Conservation (phyloP, 805 yeast species). For the Kluyveromyces siamensis region DNA sequence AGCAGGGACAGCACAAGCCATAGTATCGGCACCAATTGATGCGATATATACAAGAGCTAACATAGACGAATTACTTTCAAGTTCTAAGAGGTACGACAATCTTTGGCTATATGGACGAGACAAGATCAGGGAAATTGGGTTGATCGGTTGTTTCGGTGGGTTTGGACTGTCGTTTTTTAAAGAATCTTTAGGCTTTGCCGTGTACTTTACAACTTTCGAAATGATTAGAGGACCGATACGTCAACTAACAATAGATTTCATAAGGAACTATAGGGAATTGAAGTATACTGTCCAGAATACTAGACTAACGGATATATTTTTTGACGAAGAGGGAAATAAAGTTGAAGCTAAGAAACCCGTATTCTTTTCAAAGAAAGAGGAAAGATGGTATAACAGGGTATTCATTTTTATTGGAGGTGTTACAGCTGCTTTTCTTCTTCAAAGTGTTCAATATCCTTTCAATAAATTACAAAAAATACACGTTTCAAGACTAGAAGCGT, state of each 20-base stretch:
- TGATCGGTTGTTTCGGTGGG: conserved; percentile 85
- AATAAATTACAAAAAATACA: conserved; percentile 73
- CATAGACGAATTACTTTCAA: conserved; percentile 61
- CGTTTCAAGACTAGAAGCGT: conserved; percentile 67
- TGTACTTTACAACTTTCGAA: conserved; percentile 76
- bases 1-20: conserved; percentile 83
- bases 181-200: conserved; percentile 76
- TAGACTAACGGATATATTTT: conserved; percentile 19
- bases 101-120: conserved; percentile 68
- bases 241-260: conserved; percentile 36
- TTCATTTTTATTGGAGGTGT: conserved; percentile 74
- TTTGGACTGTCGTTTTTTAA: conserved; percentile 68
- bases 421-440: conserved; percentile 68
- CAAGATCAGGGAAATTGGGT: conserved; percentile 65
- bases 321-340: conserved; percentile 4
- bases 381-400: conserved; percentile 18
- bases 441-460: conserved; percentile 77
- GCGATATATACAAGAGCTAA: conserved; percentile 79
- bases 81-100: conserved; percentile 46
- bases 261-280: conserved; percentile 35
- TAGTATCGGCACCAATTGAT: conserved; percentile 89
- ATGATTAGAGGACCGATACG: conserved; percentile 62
- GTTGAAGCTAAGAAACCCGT: conserved; percentile 1
- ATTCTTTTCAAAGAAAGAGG: conserved; percentile 16
- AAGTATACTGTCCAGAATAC: conserved; percentile 24